A percentile compares a stretch with the other conserved stretches of the same genome.
phyloP scores from a whole-genome alignment of 225 moss, liverwort and hornwort genomes.

The Asterella californica region DNA sequence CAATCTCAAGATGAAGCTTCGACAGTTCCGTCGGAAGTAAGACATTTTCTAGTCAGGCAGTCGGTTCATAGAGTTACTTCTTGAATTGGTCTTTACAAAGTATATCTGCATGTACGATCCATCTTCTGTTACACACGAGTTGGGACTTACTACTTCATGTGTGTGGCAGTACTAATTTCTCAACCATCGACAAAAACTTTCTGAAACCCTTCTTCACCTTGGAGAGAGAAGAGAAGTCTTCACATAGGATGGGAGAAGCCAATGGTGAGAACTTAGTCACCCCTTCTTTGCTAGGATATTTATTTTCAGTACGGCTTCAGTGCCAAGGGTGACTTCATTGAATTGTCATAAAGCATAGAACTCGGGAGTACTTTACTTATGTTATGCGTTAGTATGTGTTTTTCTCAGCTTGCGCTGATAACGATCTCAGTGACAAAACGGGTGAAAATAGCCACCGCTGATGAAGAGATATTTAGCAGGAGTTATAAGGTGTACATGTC shows the following conservation, averaged over 20 bases:
- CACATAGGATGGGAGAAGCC: slow-evolving; percentile 12
- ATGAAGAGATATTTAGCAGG: too few species aligned
- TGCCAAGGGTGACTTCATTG: not conserved
- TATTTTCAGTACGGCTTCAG: not conserved
- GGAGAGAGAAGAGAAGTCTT: slow-evolving; percentile 50
- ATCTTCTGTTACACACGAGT: not conserved
- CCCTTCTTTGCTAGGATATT: not conserved
- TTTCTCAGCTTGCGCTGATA: not conserved
- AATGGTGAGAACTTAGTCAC: slow-evolving; percentile 14
- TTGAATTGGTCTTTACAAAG: not conserved
- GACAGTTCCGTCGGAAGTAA: slow-evolving; percentile 86
- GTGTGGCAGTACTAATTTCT: slow-evolving; percentile 47
- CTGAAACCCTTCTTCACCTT: slow-evolving; percentile 86
- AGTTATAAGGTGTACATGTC: too few species aligned
- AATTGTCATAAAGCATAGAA: not conserved
- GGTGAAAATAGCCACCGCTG: not conserved
- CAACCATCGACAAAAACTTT: slow-evolving; percentile 92
- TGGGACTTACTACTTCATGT: not conserved
- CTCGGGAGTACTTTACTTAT: not conserved
- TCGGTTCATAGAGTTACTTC: not conserved
- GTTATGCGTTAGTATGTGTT: not conserved
- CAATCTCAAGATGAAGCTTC: slow-evolving; percentile 72
- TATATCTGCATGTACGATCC: not conserved
- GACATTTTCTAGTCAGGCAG: not conserved
- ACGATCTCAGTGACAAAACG: not conserved